These are phyloP conservation scores for Hypsizygus marmoreus DNA, from an alignment of 768 basidiomycete species.

Conservation along the genomic window DNA sequence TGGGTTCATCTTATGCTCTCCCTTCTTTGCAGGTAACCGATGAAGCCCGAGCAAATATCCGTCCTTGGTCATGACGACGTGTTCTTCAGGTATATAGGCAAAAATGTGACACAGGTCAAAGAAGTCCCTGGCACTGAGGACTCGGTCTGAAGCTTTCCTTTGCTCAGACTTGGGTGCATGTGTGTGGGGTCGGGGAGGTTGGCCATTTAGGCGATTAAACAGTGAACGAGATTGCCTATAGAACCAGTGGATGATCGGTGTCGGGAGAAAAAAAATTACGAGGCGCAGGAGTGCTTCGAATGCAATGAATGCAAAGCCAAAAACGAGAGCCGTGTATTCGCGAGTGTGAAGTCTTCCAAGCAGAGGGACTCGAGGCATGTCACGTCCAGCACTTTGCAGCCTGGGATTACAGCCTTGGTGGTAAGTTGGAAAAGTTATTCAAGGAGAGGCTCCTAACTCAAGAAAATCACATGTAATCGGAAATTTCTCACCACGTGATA, in stretches of 20 bases:
- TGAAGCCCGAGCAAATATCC: conserved; percentile 84
- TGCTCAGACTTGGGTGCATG: conserved; percentile 35
- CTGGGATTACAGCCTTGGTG: too few species aligned
- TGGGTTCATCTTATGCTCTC: conserved; percentile 47
- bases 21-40: conserved; percentile 64
- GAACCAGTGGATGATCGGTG: conserved; percentile 70
- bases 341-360: conserved; percentile 62
- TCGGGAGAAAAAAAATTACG: conserved; percentile 60
- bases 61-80: conserved; percentile 83
- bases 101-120: conserved; percentile 67
- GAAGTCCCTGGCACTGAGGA: conserved; percentile 53
- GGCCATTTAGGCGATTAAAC: conserved; percentile 55
- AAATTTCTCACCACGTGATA: too few species aligned
- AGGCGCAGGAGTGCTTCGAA: conserved; percentile 59
- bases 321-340: conserved; percentile 64
- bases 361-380: conserved; percentile 48
- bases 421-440: too few species aligned
- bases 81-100: conserved; percentile 77
- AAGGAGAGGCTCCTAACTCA: too few species aligned
- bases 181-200: not conserved
- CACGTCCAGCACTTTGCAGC: too few species aligned
- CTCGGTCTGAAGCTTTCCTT: conserved; percentile 38
- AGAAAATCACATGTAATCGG: too few species aligned
- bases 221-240: conserved; percentile 67
- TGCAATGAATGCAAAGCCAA: conserved; percentile 55